phyloP scores from a whole-genome alignment of 2,329 filamentous ascomycete genomes.

The Xylaria sp. region DNA sequence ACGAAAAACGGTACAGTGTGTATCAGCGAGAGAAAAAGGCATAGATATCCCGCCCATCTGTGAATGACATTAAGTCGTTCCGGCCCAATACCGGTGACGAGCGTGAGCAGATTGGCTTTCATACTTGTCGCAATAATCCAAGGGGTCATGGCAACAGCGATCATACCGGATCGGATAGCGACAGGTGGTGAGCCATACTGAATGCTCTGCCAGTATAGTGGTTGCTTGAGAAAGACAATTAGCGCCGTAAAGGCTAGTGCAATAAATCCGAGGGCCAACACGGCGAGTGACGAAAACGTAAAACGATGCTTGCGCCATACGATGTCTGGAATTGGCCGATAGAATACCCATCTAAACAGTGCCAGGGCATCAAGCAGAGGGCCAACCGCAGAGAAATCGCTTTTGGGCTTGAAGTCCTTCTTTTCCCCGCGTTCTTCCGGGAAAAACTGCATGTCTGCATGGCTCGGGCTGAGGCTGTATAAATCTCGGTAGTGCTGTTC shows the following conservation, averaged over 20 bases:
- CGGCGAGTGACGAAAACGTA: conserved; percentile 80
- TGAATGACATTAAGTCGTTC: conserved; percentile 93
- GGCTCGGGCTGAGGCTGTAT: conserved; percentile 57
- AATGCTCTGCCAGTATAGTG: conserved; percentile 88
- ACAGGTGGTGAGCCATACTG: conserved; percentile 85
- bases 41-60: conserved; percentile 88
- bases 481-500: conserved; percentile 65
- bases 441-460: conserved; percentile 74
- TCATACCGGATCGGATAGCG: conserved; percentile 87
- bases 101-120: conserved; percentile 85
- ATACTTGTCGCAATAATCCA: conserved; percentile 91
- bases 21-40: conserved; percentile 79
- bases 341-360: conserved; percentile 87
- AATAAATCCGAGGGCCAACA: conserved; percentile 69
- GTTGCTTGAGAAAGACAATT: conserved; percentile 86
- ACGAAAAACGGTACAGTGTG: conserved; percentile 91
- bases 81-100: conserved; percentile 88
- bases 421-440: conserved; percentile 66
- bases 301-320: conserved; percentile 70
- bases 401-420: conserved; percentile 65
- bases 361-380: conserved; percentile 80
- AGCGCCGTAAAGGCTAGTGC: conserved; percentile 75
- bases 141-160: conserved; percentile 86
- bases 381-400: conserved; percentile 76
- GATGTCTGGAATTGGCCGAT: conserved; percentile 80